Base-by-base conservation (phyloP, 139 green algal species). In the Chlamydomonas eustigma region DNA sequence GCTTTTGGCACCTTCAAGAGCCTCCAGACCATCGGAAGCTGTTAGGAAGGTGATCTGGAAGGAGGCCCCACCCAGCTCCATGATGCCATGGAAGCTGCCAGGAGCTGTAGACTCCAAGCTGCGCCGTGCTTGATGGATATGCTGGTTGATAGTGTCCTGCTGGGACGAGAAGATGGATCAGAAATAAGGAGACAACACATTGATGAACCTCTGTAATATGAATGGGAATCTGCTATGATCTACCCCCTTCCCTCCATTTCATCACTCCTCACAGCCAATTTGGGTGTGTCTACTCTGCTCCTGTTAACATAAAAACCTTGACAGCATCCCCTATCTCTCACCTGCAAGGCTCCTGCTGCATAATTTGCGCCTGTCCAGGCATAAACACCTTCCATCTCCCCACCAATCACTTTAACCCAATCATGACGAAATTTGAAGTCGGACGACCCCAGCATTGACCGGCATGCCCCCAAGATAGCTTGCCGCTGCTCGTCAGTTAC, bases 21-120 rank as follows among this genome's bases (percentile, higher is more conserved):
- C n/a, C n/a, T n/a, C n/a, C n/a, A n/a, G n/a, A 58, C 44, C 44
- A 58, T 12, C 12, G 44, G 44, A 58, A 68, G 52, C 65, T 50
- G 76, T 76, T 44, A 82, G 66, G 72, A 85, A 85, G 32, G 80
- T 90, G 31, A 90, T 51, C 78, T 90, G 85, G n/a, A 85, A 80
- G 24, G 71, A 83, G 37, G 85, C 85, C 3, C 85, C 85, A 1
- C 85, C 85, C 75, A 90, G 75, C 68, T 90, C 85, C 36, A 90
- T 39, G 33, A 90, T 68, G 2, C 76, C 80, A 1, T 51, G 71
- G 67, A 80, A 85, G n/a, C n/a, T n/a, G 8, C 65, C 65, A 72
- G 52, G 6, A 28, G 8, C 52, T 6, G 8, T 28, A 25, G 22
- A 28, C 52, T 68, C 6, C 8, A 68, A 28, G 52, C 52, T 68